Evolutionary conservation across 192 early-diverging fungal species (phyloP).

Genomic region (Gigaspora rosea): DNA sequence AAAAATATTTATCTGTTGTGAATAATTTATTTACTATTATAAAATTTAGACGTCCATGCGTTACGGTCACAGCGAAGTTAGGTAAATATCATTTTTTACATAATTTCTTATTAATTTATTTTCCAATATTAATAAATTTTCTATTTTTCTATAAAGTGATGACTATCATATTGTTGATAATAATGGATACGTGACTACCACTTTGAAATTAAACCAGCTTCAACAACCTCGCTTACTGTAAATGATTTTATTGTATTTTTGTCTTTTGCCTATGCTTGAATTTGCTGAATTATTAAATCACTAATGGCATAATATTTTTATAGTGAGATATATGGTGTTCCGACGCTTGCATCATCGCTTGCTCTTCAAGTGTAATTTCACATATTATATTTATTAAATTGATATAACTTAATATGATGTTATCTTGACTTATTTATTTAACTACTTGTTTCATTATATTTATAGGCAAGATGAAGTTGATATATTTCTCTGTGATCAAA

Average conservation of each 20-base stretch:
- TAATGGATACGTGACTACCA: not conserved
- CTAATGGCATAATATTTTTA: no score
- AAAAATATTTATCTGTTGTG: no score
- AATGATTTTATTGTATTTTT: no score
- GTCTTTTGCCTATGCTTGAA: no score
- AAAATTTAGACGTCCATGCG: not conserved
- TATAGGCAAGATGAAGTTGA: conserved; percentile 5
- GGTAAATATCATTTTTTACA: no score
- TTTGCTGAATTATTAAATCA: no score
- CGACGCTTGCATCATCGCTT: not conserved
- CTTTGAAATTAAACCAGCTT: not conserved
- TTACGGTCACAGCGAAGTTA: conserved; percentile 6
- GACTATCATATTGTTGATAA: conserved; percentile 15
- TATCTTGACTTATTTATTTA: not conserved
- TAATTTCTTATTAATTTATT: no score
- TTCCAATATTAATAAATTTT: no score
- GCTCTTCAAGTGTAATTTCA: conserved; percentile 15
- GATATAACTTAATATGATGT: not conserved
- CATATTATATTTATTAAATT: not conserved
- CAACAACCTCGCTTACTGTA: not conserved
- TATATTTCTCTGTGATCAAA: conserved; percentile 6
- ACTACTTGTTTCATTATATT: not conserved
- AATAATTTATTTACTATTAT: no score
- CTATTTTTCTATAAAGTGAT: not conserved
- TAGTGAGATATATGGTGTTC: conserved; percentile 13